Evolutionary conservation across 345 rosid genomes (phyloP), one percentile per base, ranked within the genome.

Genomic region (Populus ilicifolia): DNA sequence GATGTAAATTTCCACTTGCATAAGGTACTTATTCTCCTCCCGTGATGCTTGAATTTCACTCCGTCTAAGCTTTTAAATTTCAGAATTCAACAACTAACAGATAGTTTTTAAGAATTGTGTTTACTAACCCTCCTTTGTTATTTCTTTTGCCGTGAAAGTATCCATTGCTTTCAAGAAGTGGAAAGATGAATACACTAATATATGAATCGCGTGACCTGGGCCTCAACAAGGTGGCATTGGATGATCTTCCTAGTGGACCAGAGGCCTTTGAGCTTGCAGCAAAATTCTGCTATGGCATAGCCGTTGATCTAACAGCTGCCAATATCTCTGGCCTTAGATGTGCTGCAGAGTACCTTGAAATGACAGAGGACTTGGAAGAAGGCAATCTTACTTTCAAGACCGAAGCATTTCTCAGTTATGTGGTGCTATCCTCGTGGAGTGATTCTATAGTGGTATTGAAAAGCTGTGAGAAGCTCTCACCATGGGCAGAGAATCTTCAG

Each of bases 331-430:
- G 95, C 56, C 81, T 96, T 6, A 85, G 99, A 75, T 93, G 99
- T 52, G 91, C 97, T 29, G 97, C 98, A 0, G 99, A 96, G 97
- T 92, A 89, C 79, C 89, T 96, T n/a, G 99, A 96, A 82, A 96
- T 96, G 99, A 96, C 98, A n/a, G 99, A 96, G 85, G 99, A 96
- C 77, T 88, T 96, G 71, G 98, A 93, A 67, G 99, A 96, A 86
- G 99, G 99, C 41, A 96, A 96, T 71, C 92, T 96, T 46, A 93
- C 93, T 71, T 96, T 96, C 89, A 96, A 96, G 78, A 93, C 99
- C 14, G 99, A 96, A 85, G 99, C 99, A 0, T 96, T 96, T 76
- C 94, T 96, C 33, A 96, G 98, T 82, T 96, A 93, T 30, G 99
- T 93, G 1, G 99, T 96, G 63, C 78, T 96, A 66, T 96, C 99